Conservation (phyloP, 805 yeast species). For the Millerozyma miso region DNA sequence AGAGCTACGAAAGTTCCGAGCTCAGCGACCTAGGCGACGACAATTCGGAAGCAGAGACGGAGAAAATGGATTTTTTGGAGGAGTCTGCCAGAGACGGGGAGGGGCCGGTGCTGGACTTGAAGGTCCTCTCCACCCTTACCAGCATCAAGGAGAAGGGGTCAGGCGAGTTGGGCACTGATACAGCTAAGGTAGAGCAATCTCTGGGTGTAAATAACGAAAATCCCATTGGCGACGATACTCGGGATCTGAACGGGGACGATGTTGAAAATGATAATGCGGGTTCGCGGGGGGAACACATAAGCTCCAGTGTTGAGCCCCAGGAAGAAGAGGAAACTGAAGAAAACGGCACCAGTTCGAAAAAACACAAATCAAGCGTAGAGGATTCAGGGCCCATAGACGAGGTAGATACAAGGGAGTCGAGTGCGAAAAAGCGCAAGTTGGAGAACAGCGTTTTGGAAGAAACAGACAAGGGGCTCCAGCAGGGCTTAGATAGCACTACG, state of each 20-base stretch:
- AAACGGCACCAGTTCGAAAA: not conserved
- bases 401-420: conserved; percentile 15
- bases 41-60: conserved; percentile 88
- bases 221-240: conserved; percentile 5
- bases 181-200: no score
- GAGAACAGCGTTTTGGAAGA: conserved; percentile 4
- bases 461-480: conserved; percentile 6
- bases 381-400: conserved; percentile 5
- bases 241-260: conserved; percentile 9
- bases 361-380: not conserved
- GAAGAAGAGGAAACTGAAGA: not conserved
- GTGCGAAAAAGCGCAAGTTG: conserved; percentile 10
- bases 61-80: conserved; percentile 59
- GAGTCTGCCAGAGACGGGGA: conserved; percentile 18
- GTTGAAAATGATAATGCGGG: conserved; percentile 1
- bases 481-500: not conserved
- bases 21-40: conserved; percentile 53
- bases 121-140: conserved; percentile 38
- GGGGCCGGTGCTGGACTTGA: conserved; percentile 31
- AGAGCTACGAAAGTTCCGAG: conserved; percentile 38
- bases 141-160: conserved; percentile 27
- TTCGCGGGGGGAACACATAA: not conserved
- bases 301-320: not conserved
- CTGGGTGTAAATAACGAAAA: conserved; percentile 9
- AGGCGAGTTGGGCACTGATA: conserved; percentile 24